Conservation (phyloP, 768 basidiomycete species). For the Pleurotus sapidus region DNA sequence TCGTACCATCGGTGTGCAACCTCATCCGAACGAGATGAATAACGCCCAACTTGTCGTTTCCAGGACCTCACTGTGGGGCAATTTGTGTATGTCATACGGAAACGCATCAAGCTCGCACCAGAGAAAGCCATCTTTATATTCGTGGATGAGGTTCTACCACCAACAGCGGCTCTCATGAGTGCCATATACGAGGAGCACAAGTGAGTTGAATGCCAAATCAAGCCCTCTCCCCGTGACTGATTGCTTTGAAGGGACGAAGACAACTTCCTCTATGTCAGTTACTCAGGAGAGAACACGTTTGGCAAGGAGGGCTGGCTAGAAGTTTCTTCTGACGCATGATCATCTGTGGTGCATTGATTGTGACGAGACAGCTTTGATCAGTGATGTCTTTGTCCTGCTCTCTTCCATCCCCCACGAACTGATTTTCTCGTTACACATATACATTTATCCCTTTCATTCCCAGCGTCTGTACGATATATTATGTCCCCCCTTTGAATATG, state of each 20-base stretch:
- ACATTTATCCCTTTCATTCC: slow-evolving; percentile 6
- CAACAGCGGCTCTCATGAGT: slow-evolving; percentile 97
- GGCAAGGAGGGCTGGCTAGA: slow-evolving; percentile 56
- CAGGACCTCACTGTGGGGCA: slow-evolving; percentile 97
- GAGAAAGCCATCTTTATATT: slow-evolving; percentile 99
- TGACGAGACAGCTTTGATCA: slow-evolving; percentile 6
- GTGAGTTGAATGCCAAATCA: slow-evolving; percentile 44
- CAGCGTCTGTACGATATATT: slow-evolving; percentile 8
- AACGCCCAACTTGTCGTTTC: neutral
- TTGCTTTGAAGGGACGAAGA: slow-evolving; percentile 82
- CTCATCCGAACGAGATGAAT: neutral
- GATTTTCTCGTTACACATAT: neutral
- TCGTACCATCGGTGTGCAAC: slow-evolving; percentile 86
- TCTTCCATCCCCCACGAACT: neutral
- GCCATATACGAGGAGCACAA: slow-evolving; percentile 99
- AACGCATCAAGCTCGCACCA: slow-evolving; percentile 98
- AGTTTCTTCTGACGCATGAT: slow-evolving; percentile 43
- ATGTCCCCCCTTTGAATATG: slow-evolving; percentile 6
- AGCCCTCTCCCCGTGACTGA: slow-evolving; percentile 20
- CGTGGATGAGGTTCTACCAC: slow-evolving; percentile 97
- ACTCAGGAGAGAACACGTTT: slow-evolving; percentile 98
- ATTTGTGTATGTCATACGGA: slow-evolving; percentile 99
- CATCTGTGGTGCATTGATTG: neutral
- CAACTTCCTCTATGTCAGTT: slow-evolving; percentile 97
- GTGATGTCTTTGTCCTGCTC: slow-evolving; percentile 8